Evolutionary conservation across 2,329 filamentous ascomycete species (phyloP), one percentile per base, ranked within the genome.

Genomic region (Periconia sp.): DNA sequence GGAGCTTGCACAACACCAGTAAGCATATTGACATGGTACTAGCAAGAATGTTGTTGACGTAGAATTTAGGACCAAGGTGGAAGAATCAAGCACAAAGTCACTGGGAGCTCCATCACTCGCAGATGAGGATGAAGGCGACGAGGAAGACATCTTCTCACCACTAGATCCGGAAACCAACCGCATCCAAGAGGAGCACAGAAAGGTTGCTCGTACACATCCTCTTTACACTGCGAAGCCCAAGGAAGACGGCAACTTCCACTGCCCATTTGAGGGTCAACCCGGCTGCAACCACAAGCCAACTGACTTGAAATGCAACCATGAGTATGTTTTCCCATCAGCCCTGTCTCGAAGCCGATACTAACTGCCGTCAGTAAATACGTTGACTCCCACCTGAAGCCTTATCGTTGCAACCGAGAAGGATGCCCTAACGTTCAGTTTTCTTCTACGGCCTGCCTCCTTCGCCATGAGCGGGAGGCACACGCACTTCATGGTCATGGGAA

Each of bases 281-380:
- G 81, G 86, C 69, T 97, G 93, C 84, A 89, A 85, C 75, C 93
- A 97, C 85, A 90, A 90, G 78, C 86, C 92, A 41, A 94, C 95
- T 70, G 94, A 95, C 80, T 89, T 97, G 65, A 97, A 97, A 85
- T 97, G 93, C 86, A 96, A 96, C 78, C 97, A 97, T 73, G 92
- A 97, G 92, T 96, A 88, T 84, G 91, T 78, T 56, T 43, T 17
- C 33, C 40, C 18, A 42, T 49, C 37, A 23, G 5, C 3, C 27
- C 15, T 18, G 13, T 31, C 17, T 11, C 7, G 2, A 17, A 11
- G 18, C 10, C 17, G 18, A 15, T 3, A 9, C 54, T 71, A 55
- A 66, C 58, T 62, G 30, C 41, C 41, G 48, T 46, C 72, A 96
- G 92, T 83, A 97, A 97, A 83, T 96, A 94, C 67, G 87, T 97